Evolutionary conservation across 257 asterid genomes (phyloP).

Genomic region (Nyctanthes arbortristis): DNA sequence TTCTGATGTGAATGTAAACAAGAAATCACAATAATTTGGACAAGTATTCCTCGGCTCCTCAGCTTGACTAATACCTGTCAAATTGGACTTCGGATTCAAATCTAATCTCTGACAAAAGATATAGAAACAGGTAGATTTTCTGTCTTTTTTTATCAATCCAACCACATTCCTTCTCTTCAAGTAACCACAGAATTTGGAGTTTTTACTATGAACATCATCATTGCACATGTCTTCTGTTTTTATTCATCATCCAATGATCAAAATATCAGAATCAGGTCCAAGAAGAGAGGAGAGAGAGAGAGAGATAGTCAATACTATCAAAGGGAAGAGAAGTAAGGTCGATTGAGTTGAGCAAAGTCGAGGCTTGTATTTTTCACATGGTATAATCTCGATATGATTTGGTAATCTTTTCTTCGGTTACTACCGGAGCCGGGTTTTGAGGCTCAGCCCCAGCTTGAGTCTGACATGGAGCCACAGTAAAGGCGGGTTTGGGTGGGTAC

Average conservation of each 20-base stretch:
- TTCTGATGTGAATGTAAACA: no score
- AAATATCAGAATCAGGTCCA: constrained; percentile 20
- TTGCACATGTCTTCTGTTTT: constrained; percentile 47
- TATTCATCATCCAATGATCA: constrained; percentile 28
- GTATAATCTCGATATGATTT: no score
- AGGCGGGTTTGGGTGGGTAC: constrained; percentile 22
- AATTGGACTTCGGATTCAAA: no score
- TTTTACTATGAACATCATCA: constrained; percentile 30
- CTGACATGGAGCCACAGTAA: background rate
- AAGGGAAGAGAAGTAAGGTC: constrained; percentile 27
- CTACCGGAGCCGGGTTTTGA: no score
- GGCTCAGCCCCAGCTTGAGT: no score
- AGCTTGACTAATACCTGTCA: constrained; percentile 30
- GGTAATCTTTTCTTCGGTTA: no score
- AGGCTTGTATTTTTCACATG: constrained; percentile 11
- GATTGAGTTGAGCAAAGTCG: constrained; percentile 7
- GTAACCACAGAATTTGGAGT: constrained; percentile 15
- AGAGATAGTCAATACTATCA: constrained; percentile 26
- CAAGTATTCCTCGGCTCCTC: constrained; percentile 19
- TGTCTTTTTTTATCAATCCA: constrained; percentile 17
- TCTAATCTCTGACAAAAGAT: constrained; percentile 24
- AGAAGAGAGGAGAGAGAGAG: constrained; percentile 23
- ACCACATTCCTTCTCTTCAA: constrained; percentile 12
- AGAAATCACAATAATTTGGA: constrained; percentile 4
- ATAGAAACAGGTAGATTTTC: constrained; percentile 8